These are phyloP conservation scores for Starmerella vaccinii DNA, from an alignment of 805 yeast species.

Conservation along the genomic window DNA sequence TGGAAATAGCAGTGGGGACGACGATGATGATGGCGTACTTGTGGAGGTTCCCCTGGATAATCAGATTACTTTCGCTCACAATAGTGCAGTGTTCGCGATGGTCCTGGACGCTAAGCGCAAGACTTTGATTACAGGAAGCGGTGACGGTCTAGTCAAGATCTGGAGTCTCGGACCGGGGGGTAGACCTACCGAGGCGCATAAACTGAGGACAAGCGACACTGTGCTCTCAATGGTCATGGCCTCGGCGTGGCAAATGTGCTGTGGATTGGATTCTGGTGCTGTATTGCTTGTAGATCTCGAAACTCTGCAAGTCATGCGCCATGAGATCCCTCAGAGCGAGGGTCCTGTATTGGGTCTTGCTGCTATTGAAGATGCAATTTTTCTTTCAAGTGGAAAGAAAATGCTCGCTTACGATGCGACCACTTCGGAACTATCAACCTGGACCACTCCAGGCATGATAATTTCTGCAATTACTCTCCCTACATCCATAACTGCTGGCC, in stretches of 20 bases:
- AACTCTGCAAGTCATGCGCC: slow-evolving; percentile 54
- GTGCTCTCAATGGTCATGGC: slow-evolving; percentile 56
- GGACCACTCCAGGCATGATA: slow-evolving; percentile 22
- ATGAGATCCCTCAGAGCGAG: slow-evolving; percentile 18
- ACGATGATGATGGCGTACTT: slow-evolving; percentile 14
- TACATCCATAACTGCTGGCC: slow-evolving; percentile 8
- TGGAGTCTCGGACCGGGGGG: slow-evolving; percentile 45
- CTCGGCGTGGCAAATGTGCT: slow-evolving; percentile 60
- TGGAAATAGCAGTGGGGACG: not conserved
- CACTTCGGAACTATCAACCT: slow-evolving; percentile 35
- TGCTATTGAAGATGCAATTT: slow-evolving; percentile 46
- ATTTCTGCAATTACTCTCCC: slow-evolving; percentile 21
- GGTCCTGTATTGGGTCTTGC: slow-evolving; percentile 49
- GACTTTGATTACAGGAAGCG: slow-evolving; percentile 61
- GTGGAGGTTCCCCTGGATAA: slow-evolving; percentile 54
- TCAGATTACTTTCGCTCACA: slow-evolving; percentile 72
- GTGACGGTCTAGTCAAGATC: slow-evolving; percentile 77
- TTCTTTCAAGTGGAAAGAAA: slow-evolving; percentile 48
- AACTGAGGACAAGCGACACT: slow-evolving; percentile 49
- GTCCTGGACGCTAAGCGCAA: slow-evolving; percentile 24
- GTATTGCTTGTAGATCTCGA: slow-evolving; percentile 81
- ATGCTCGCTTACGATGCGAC: slow-evolving; percentile 44
- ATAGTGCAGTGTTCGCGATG: slow-evolving; percentile 79
- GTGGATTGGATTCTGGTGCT: slow-evolving; percentile 66
- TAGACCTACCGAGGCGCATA: slow-evolving; percentile 20